A percentile compares a stretch with the other conserved stretches of the same genome.
phyloP scores from a whole-genome alignment of 2,329 filamentous ascomycete species.

The Xylariomycetidae sp. region DNA sequence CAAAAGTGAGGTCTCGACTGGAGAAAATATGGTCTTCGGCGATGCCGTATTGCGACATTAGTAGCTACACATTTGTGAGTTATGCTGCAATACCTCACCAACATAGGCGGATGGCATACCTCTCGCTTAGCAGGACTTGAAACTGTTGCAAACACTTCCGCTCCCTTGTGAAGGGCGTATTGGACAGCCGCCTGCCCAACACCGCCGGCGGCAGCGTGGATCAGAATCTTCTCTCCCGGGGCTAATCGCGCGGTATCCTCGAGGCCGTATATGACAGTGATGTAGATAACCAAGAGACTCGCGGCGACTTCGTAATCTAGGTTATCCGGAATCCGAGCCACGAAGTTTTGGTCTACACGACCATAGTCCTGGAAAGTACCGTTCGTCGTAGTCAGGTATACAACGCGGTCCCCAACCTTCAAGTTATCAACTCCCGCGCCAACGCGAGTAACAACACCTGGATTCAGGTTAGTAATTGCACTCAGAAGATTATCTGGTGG shows the following conservation, averaged over 20 bases:
- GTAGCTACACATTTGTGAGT: too few relatives aligned
- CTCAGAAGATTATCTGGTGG: too few relatives aligned
- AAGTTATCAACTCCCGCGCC: constrained; percentile 4
- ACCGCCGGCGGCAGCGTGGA: constrained; percentile 14
- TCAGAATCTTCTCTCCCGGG: constrained; percentile 11
- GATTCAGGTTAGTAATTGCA: too few relatives aligned
- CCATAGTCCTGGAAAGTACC: constrained; percentile 5
- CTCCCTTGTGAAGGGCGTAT: constrained; percentile 9
- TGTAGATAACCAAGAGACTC: constrained; percentile 5
- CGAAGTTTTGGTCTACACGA: not conserved
- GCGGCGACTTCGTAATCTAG: constrained; percentile 11
- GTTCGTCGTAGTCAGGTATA: not conserved
- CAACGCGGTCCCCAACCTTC: constrained; percentile 12
- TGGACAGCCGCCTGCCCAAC: constrained; percentile 11
- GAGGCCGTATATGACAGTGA: constrained; percentile 6
- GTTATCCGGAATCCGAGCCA: constrained; percentile 6
- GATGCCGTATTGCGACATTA: constrained; percentile 9
- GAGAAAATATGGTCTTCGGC: constrained; percentile 11
- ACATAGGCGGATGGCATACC: not conserved
- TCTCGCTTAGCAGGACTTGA: constrained; percentile 9
- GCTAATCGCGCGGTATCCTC: constrained; percentile 1
- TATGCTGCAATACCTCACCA: too few relatives aligned
- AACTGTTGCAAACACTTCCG: constrained; percentile 12
- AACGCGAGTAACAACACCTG: constrained; percentile 10
- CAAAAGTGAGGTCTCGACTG: constrained; percentile 13